phyloP scores from a whole-genome alignment of 1,139 yeast species.

The Kurtzmaniella quercitrusa region DNA sequence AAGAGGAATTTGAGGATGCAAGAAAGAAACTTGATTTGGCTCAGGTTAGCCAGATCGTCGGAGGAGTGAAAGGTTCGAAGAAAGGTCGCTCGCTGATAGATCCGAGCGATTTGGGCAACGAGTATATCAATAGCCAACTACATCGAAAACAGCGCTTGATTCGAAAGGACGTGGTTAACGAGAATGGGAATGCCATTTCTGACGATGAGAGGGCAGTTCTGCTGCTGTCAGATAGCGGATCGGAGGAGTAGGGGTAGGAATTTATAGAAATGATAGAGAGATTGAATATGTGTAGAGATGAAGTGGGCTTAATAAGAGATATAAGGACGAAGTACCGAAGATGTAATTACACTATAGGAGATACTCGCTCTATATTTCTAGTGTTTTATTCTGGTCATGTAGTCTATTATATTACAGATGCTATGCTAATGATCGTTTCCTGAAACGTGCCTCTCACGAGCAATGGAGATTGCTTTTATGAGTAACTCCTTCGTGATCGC shows the following conservation, averaged over 20 bases:
- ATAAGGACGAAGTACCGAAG: too few species aligned
- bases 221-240: background rate
- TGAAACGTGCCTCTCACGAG: conserved; percentile 24
- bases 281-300: too few species aligned
- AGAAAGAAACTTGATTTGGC: conserved; percentile 7
- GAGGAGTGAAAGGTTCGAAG: conserved; percentile 12
- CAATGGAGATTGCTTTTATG: conserved; percentile 40
- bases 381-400: too few species aligned
- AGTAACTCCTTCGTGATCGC: conserved; percentile 44
- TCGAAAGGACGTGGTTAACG: conserved; percentile 22
- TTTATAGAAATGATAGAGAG: background rate
- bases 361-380: too few species aligned
- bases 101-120: conserved; percentile 9
- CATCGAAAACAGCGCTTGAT: conserved; percentile 31
- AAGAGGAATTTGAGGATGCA: conserved; percentile 11
- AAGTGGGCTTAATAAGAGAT: too few species aligned
- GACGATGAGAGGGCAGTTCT: background rate
- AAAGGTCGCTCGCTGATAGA: conserved; percentile 7
- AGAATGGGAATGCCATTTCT: background rate
- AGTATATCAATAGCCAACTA: conserved; percentile 16
- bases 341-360: too few species aligned
- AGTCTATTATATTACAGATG: background rate
- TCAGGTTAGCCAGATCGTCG: conserved; percentile 1
- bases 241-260: background rate
- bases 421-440: background rate